phyloP scores from a whole-genome alignment of 1,139 yeast genomes.

The Suhomyces taliae region DNA sequence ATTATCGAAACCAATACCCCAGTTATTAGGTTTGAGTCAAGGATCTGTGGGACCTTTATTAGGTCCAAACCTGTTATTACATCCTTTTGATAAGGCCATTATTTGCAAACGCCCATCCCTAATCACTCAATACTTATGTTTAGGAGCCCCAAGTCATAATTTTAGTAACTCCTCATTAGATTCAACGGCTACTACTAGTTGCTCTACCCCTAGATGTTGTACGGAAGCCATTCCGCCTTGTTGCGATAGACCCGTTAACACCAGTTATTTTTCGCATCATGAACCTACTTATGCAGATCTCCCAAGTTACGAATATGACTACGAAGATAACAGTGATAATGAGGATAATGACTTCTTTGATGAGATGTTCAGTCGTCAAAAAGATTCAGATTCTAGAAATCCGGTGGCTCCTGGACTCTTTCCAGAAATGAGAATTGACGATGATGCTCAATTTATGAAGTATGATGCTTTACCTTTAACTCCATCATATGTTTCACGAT shows the following conservation, averaged over 20 bases:
- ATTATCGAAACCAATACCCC: neutral
- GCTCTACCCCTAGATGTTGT: neutral
- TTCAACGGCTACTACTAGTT: neutral
- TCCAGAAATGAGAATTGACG: conserved; percentile 34
- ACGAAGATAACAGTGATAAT: conserved; percentile 12
- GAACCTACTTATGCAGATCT: neutral
- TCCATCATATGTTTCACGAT: conserved; percentile 25
- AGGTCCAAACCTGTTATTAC: neutral
- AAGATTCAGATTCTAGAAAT: conserved; percentile 15
- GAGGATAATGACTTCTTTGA: conserved; percentile 10
- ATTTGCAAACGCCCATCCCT: neutral
- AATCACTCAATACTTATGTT: neutral
- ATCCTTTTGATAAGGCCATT: neutral
- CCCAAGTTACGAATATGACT: conserved; percentile 1
- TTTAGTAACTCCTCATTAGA: neutral
- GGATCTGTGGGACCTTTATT: neutral
- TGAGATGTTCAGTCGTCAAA: neutral
- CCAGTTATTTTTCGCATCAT: neutral
- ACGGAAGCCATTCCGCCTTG: neutral
- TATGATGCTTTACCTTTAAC: conserved; percentile 32
- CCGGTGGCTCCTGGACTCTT: conserved; percentile 38
- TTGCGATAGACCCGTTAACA: neutral
- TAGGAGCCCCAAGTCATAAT: neutral
- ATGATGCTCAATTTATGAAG: conserved; percentile 24
- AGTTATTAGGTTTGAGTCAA: neutral